A percentile compares a stretch with the other conserved stretches of the same genome.
Evolutionary conservation across 768 basidiomycete species (phyloP).

Genomic region (Pholiota microspora): DNA sequence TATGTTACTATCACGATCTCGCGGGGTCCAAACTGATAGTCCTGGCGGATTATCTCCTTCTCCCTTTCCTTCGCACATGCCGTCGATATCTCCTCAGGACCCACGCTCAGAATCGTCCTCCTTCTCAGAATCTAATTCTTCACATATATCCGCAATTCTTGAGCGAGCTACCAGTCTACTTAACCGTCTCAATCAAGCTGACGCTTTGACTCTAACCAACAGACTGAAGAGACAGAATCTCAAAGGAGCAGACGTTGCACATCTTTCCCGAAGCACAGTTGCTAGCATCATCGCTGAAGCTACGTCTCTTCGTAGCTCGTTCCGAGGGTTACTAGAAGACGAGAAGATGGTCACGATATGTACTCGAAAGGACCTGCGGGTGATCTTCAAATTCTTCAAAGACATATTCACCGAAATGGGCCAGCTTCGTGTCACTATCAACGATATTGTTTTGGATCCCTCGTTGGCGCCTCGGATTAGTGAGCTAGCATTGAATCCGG

Average conservation of each 20-base stretch:
- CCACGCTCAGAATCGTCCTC: slow-evolving; percentile 77
- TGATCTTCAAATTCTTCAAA: slow-evolving; percentile 79
- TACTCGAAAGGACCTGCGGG: slow-evolving; percentile 78
- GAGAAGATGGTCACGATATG: slow-evolving; percentile 62
- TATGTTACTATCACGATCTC: slow-evolving; percentile 57
- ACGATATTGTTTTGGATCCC: slow-evolving; percentile 90
- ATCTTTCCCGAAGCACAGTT: slow-evolving; percentile 83
- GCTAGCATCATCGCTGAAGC: slow-evolving; percentile 71
- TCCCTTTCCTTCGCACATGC: slow-evolving; percentile 33
- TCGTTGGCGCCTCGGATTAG: slow-evolving; percentile 66
- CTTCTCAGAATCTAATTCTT: slow-evolving; percentile 51
- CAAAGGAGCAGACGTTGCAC: slow-evolving; percentile 78
- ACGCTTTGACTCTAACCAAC: slow-evolving; percentile 84
- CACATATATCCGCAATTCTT: slow-evolving; percentile 53
- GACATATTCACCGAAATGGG: slow-evolving; percentile 85
- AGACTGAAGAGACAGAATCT: slow-evolving; percentile 90
- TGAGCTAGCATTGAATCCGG: slow-evolving; percentile 65
- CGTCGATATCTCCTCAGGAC: slow-evolving; percentile 49
- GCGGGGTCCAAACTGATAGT: slow-evolving; percentile 69
- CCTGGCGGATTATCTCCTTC: slow-evolving; percentile 29
- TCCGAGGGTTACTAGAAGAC: slow-evolving; percentile 72
- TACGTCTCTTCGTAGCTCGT: slow-evolving; percentile 64
- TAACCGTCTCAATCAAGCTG: slow-evolving; percentile 64
- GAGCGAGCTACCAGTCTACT: slow-evolving; percentile 62
- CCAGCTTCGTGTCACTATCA: slow-evolving; percentile 76